Conservation (phyloP, 805 yeast species). For the Candida vaughaniae region DNA sequence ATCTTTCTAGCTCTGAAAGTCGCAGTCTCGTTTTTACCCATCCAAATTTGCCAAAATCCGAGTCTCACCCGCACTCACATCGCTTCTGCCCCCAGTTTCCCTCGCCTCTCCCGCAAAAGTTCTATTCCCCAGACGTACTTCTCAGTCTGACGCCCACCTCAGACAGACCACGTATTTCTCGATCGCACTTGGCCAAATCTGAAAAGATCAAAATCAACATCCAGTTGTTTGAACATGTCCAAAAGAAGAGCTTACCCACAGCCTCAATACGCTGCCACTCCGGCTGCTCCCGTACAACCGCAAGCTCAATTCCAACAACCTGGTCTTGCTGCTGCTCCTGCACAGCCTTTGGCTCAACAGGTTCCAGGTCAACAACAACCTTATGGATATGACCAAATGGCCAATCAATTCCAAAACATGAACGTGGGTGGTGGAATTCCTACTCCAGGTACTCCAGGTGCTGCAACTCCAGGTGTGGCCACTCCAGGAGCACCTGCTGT, state of each 20-base stretch:
- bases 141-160: too few relatives aligned
- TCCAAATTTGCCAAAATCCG: too few relatives aligned
- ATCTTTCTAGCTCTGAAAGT: too few relatives aligned
- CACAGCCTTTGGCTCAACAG: slow-evolving; percentile 4
- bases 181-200: too few relatives aligned
- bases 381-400: slow-evolving; percentile 35
- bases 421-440: slow-evolving; percentile 18
- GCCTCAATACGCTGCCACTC: slow-evolving; percentile 40
- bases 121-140: too few relatives aligned
- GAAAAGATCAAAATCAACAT: too few relatives aligned
- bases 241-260: slow-evolving; percentile 50
- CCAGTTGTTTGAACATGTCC: slow-evolving; percentile 10
- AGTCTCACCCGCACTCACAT: too few relatives aligned
- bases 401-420: slow-evolving; percentile 32
- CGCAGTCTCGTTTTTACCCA: too few relatives aligned
- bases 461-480: slow-evolving; percentile 1
- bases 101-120: too few relatives aligned
- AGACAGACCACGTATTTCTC: too few relatives aligned
- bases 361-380: slow-evolving; percentile 14
- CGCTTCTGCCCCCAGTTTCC: too few relatives aligned
- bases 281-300: slow-evolving; percentile 18
- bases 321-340: slow-evolving; percentile 10
- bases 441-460: slow-evolving; percentile 5
- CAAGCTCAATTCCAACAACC: slow-evolving; percentile 11
- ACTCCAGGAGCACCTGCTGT: not conserved